Conservation (phyloP, 139 green algal genomes). For the Microglena sp. region DNA sequence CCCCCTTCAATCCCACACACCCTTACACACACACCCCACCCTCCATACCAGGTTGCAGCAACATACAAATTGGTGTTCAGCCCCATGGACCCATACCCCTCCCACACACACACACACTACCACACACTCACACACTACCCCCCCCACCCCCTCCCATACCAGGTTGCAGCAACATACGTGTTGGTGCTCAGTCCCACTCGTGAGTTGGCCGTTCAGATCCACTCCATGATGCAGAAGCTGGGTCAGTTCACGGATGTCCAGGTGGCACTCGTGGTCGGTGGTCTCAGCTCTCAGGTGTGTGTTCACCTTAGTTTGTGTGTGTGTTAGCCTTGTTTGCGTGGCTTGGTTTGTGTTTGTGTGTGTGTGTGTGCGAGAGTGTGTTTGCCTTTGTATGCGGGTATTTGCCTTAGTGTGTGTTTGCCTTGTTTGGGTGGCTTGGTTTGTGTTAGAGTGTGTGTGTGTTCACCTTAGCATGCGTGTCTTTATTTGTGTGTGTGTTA, state of each 20-base stretch:
- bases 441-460: no score
- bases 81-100: slow-evolving; percentile 37
- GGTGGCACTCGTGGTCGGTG: slow-evolving; percentile 84
- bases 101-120: background rate
- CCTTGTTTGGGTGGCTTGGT: no score
- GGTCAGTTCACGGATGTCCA: slow-evolving; percentile 89
- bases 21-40: background rate
- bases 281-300: slow-evolving; percentile 75
- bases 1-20: background rate
- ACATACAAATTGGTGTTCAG: no score
- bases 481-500: no score
- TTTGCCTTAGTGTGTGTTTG: no score
- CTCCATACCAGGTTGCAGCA: slow-evolving; percentile 30
- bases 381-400: no score
- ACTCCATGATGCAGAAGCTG: slow-evolving; percentile 87
- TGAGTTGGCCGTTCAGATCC: slow-evolving; percentile 90
- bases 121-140: background rate
- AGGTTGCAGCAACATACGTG: slow-evolving; percentile 57
- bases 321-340: no score
- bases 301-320: slow-evolving; percentile 38
- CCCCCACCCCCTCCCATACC: background rate
- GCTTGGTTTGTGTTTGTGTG: no score
- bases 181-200: slow-evolving; percentile 81
- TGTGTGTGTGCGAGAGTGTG: no score
- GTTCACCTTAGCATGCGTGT: no score